Evolutionary conservation across 352 stramenopile genomes (phyloP), one percentile per base, ranked within the genome.

Genomic region (Globisporangium abappressorium): DNA sequence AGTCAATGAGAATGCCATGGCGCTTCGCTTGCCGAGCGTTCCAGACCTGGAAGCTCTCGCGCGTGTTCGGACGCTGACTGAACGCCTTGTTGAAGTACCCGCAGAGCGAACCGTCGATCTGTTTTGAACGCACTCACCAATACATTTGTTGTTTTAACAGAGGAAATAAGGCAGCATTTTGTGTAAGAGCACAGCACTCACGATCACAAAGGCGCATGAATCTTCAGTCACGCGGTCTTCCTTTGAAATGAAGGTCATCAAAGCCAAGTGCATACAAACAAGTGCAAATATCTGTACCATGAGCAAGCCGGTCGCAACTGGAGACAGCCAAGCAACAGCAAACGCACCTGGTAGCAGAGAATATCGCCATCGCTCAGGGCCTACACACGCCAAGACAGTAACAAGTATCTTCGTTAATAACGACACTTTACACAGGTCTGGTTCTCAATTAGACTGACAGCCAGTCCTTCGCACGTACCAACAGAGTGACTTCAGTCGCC

Each of bases 71-170:
- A 1, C 84, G 79, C 54, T 90, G 77, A 9, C 68, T 75, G 67
- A 91, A 92, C 2, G 65, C 43, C 57, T 89, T 87, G 71, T 85
- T 92, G 33, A 84, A 76, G 64, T 91, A 91, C 6, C 84, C 84
- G 53, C 84, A 92, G 9, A 92, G 65, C 20, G 82, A 91, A 2
- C 82, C 84, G 68, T 92, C 79, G 38, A 92, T 66, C 84, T 92
- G 22, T n/a, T 49, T 38, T 38, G 7, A 38, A 24, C 9, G 1
- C 6, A 58, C 28, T 43, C 28, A 28, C 30, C 6, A 7, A 38
- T 5, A 38, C 3, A 34, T 5, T 34, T 5, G 38, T 20, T 51
- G 6, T 7, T 51, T 11, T 9, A 8, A 20, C 3, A 22, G 43
- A 51, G 43, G 15, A 51, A 51, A 2, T 7, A 22, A 3, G 43